Evolutionary conservation across 768 basidiomycete species (phyloP).

Genomic region (Phylloporus arenicola): DNA sequence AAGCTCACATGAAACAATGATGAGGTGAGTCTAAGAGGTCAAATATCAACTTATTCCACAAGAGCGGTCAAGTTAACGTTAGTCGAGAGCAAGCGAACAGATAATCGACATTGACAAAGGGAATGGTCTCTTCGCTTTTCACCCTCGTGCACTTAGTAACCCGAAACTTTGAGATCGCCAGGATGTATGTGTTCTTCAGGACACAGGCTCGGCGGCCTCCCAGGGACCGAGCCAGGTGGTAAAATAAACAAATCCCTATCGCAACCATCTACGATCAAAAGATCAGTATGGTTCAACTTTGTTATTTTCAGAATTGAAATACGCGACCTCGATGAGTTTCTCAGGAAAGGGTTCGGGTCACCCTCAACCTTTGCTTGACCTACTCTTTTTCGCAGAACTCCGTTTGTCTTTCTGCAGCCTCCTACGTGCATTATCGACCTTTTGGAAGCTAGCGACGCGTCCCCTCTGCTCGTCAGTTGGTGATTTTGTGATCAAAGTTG

Average conservation of each 20-base stretch:
- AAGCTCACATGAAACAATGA: too few relatives aligned
- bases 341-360: not conserved
- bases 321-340: not conserved
- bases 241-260: too few relatives aligned
- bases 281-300: not conserved
- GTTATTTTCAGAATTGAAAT: not conserved
- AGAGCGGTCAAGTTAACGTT: too few relatives aligned
- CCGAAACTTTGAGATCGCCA: not conserved
- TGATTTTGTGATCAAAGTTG: slow-evolving; percentile 17
- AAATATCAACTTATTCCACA: too few relatives aligned
- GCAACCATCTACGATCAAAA: too few relatives aligned
- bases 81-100: too few relatives aligned
- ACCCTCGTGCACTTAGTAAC: too few relatives aligned
- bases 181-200: not conserved
- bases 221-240: too few relatives aligned
- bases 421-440: slow-evolving; percentile 15
- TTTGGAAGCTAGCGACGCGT: slow-evolving; percentile 23
- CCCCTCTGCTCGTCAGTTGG: slow-evolving; percentile 23
- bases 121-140: too few relatives aligned
- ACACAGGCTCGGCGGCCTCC: not conserved
- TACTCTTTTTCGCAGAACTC: slow-evolving; percentile 23
- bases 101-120: too few relatives aligned
- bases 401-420: slow-evolving; percentile 24
- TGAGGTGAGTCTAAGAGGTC: too few relatives aligned
- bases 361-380: slow-evolving; percentile 27